Conservation (phyloP, 2,329 filamentous ascomycete species). For the Cadophora sp. region DNA sequence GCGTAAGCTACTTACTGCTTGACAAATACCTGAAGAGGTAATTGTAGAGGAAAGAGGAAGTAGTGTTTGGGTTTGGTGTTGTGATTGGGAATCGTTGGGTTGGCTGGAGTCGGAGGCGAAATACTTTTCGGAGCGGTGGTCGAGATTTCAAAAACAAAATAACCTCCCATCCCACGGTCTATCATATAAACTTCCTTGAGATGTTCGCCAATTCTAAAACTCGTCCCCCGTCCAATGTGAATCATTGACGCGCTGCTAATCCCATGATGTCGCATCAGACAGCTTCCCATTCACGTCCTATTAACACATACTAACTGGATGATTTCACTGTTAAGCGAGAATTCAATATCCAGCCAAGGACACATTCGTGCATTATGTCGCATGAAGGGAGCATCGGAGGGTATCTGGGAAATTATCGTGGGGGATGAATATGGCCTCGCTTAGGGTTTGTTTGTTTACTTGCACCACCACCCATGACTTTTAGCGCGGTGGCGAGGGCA, state of each 20-base stretch:
- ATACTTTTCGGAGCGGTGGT: neutral
- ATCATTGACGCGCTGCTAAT: neutral
- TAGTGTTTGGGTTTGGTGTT: neutral
- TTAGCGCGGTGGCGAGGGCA: neutral
- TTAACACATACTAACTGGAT: neutral
- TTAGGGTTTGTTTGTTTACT: slow-evolving; percentile 4
- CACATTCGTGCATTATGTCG: neutral
- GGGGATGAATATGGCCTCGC: neutral
- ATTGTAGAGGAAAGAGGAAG: neutral
- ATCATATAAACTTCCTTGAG: no score
- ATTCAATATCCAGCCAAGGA: neutral
- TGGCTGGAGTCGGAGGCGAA: neutral
- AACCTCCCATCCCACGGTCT: neutral
- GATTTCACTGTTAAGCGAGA: neutral
- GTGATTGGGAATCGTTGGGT: neutral
- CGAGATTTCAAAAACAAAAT: neutral
- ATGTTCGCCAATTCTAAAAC: no score
- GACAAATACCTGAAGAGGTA: no score
- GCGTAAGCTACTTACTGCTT: no score
- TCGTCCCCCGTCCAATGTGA: neutral
- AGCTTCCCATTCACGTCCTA: neutral
- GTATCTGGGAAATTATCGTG: neutral
- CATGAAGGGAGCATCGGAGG: neutral
- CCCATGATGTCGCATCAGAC: neutral
- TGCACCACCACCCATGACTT: neutral